Base-by-base conservation (phyloP, 495 filamentous ascomycete genomes). In the Hypoxylon subgilvum region DNA sequence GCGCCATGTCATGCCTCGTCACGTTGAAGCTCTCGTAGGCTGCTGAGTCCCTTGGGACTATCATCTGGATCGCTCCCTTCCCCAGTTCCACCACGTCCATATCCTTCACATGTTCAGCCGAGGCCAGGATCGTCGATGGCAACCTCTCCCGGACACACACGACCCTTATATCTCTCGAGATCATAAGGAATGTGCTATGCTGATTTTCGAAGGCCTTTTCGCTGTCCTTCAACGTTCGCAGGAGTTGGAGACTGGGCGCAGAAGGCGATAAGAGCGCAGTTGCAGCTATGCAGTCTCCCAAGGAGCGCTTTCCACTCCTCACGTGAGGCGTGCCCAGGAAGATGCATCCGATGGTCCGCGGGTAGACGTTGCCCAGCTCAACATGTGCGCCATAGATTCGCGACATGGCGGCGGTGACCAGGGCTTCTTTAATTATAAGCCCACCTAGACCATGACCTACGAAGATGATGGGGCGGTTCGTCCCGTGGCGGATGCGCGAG, bases 251-350 rank as follows among this genome's bases (percentile, higher is more conserved):
- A 13, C 27, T 46, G 12, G 62, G 67, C 52, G 44, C 27, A 10
- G 52, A 17, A 23, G 66, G 61, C 13, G 63, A 62, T 3, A 71
- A 36, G 3, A 65, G 57, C 2, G 66, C 63, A 2, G 66, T 55
- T 2, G 60, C 55, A 4, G 69, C 69, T 6, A 69, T 57, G 42
- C 63, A 67, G 7, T 71, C 66, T 6, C 69, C 69, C 16, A 69
- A 39, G 3, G 63, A 55, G 27, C 58, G 60, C 35, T 67, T 65
- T n/a, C 60, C 60, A 7, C 52, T 62, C 17, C 72, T 65, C 46
- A 62, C 54, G 21, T 77, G 74, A 45, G 74, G 74, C 2, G 73
- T 75, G 9, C 72, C 72, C 12, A 77, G 51, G 52, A 77, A 77
- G 10, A 77, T 61, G 10, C 69, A 65, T 12, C 72, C 71, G 21